Evolutionary conservation across 2,329 filamentous ascomycete genomes (phyloP).

Genomic region (Fusarium praegraminearum): DNA sequence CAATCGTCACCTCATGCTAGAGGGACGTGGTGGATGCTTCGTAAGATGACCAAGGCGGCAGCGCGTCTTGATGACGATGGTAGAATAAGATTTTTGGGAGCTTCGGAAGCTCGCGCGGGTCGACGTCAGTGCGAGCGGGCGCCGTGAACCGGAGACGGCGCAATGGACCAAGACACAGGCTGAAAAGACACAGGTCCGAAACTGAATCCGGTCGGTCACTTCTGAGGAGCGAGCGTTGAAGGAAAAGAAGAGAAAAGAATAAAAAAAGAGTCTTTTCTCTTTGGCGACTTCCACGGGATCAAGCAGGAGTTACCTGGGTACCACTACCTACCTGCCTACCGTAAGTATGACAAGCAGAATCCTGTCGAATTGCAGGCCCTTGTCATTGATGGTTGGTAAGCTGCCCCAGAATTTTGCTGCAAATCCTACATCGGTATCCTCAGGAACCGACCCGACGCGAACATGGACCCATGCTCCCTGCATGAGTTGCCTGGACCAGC

Average conservation of each 20-base stretch:
- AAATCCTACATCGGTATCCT: slow-evolving; percentile 24
- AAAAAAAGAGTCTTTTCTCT: not conserved
- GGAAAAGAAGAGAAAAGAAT: not conserved
- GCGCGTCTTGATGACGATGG: slow-evolving; percentile 30
- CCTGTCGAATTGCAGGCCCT: slow-evolving; percentile 31
- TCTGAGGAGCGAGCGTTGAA: slow-evolving; percentile 9
- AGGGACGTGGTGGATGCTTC: slow-evolving; percentile 12
- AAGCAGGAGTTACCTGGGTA: not conserved
- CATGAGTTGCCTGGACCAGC: slow-evolving; percentile 11
- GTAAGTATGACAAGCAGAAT: slow-evolving; percentile 34
- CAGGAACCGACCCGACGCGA: slow-evolving; percentile 12
- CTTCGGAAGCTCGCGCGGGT: slow-evolving; percentile 34
- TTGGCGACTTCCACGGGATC: slow-evolving; percentile 33
- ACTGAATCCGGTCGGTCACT: slow-evolving; percentile 26
- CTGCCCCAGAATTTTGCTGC: slow-evolving; percentile 31
- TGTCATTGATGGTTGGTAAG: slow-evolving; percentile 40
- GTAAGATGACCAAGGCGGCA: slow-evolving; percentile 18
- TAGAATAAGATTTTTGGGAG: slow-evolving; percentile 22
- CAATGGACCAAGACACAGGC: slow-evolving; percentile 10
- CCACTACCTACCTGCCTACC: not conserved
- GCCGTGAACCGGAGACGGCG: slow-evolving; percentile 14
- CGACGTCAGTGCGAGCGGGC: slow-evolving; percentile 32
- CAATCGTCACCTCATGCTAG: slow-evolving; percentile 55
- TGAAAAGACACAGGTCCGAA: slow-evolving; percentile 1
- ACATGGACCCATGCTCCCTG: slow-evolving; percentile 7